Evolutionary conservation across 1,284 basidiomycete genomes (phyloP), one percentile per base, ranked within the genome.

Genomic region (Cryptococcus amylolentus): DNA sequence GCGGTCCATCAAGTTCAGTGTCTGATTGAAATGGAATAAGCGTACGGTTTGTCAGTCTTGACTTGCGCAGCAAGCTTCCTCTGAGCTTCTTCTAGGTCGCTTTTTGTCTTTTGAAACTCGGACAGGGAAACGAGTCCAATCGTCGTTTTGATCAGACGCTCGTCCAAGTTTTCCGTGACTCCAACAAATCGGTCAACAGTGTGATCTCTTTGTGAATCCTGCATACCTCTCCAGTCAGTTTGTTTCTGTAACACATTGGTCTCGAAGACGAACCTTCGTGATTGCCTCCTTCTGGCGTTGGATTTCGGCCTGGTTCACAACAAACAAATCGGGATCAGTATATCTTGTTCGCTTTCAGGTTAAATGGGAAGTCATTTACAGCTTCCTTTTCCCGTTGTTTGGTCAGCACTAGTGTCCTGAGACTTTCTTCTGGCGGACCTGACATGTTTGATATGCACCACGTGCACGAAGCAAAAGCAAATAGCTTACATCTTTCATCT

Each of bases 91-190:
- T 98, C 93, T 4, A 98, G 78, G 69, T 89, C 90, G 65, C 91
- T 89, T 56, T 91, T 81, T 66, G 84, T 86, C 75, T 89, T 86
- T 72, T 91, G 88, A 66, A 98, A 98, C 49, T 98, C 96, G 68
- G 95, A 89, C 8, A 98, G 82, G 58, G 84, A 85, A 2, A 98
- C 94, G 14, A 99, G 83, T 66, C 96, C 96, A 55, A 98, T 86
- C 0, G 96, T 99, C 49, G 84, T 88, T 69, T 92, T 84, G 81
- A 97, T 98, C 51, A 99, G 82, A 12, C 84, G 84, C 57, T 98
- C 96, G 73, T 98, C 95, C 81, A 98, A 86, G 5, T 88, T 91
- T 72, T 98, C 95, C 76, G 91, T 87, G 76, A 96, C 91, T 5
- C 89, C 88, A 20, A 94, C 88, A 75, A 99, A 99, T 55, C 93